Base-by-base conservation (phyloP, 106 monocot species). In the Acorus gramineus region DNA sequence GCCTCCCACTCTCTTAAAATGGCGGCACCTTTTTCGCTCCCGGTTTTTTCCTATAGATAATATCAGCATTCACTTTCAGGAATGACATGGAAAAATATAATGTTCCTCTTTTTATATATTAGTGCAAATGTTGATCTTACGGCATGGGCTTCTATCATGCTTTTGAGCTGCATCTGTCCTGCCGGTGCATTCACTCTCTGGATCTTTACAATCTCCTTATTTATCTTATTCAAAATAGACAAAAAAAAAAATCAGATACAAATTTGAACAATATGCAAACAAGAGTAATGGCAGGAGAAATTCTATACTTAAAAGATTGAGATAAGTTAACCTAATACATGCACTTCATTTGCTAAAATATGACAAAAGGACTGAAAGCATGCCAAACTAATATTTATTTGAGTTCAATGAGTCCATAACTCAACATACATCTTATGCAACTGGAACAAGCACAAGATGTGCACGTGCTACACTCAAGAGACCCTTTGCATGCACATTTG, bases 121-220 rank as follows among this genome's bases (percentile, higher is more conserved):
- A 28, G 28, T 28, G 28, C 28, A 28, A 28, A 28, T 28, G 28
- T 28, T 28, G 28, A 28, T 65, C 94, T 88, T 84, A 98, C 96
- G 68, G 91, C 96, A 77, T 98, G 87, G 55, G 96, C 83, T 73
- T 98, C 91, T 68, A 98, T 98, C 83, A 98, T 70, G 74, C 83
- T 78, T 72, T 98, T 98, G 6, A 98, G 81, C 68, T 98, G 96
- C 96, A 98, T 85, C 74, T 98, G 96, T 9, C 96, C 96, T 57
- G 92, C 91, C 45, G 96, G 81, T 43, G 96, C 96, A 79, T 88
- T 88, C 56, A 98, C 92, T 81, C 96, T 91, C 71, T 98, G 96
- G 48, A 98, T 88, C 85, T 85, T 91, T 7, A 98, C 96, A 61
- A 98, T 98, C 74, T 98, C 96, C 79, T 85, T 98, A 76, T 92